phyloP scores from a whole-genome alignment of 2,329 filamentous ascomycete species.

The Hypoxylon sp. region DNA sequence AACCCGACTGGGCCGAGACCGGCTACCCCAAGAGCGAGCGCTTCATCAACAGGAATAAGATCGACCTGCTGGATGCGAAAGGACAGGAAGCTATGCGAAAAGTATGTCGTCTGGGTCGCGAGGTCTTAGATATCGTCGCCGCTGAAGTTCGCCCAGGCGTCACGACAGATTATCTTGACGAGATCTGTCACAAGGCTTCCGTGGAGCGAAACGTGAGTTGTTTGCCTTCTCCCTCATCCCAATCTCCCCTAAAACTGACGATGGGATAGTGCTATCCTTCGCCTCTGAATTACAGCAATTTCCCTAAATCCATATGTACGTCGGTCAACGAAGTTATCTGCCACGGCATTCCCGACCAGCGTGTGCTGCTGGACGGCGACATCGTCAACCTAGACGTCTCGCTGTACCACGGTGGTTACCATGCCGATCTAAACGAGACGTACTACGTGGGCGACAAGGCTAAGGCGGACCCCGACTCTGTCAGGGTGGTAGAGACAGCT shows the following conservation, averaged over 20 bases:
- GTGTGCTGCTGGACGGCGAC: slow-evolving; percentile 87
- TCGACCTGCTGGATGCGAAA: slow-evolving; percentile 81
- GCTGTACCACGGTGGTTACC: slow-evolving; percentile 92
- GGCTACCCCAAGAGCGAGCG: slow-evolving; percentile 74
- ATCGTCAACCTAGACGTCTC: slow-evolving; percentile 98
- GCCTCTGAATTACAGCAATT: slow-evolving; percentile 92
- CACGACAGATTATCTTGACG: slow-evolving; percentile 94
- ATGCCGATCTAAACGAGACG: slow-evolving; percentile 97
- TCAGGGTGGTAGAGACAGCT: slow-evolving; percentile 89
- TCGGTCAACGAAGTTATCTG: slow-evolving; percentile 98
- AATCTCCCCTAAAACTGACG: no score
- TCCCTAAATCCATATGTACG: slow-evolving; percentile 97
- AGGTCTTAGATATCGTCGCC: slow-evolving; percentile 92
- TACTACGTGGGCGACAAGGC: slow-evolving; percentile 96
- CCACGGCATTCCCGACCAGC: slow-evolving; percentile 95
- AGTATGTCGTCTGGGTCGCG: slow-evolving; percentile 84
- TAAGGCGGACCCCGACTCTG: slow-evolving; percentile 81
- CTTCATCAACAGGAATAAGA: slow-evolving; percentile 77
- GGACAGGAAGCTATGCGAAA: slow-evolving; percentile 91
- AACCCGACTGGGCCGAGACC: slow-evolving; percentile 88
- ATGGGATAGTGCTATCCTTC: slow-evolving; percentile 87
- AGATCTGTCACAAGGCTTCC: slow-evolving; percentile 93
- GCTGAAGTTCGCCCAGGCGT: slow-evolving; percentile 86
- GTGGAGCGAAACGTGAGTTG: slow-evolving; percentile 84
- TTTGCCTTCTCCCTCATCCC: not conserved